A percentile compares a stretch with the other conserved stretches of the same genome.
These are phyloP conservation scores for Populus hybrid DNA, from an alignment of 441 rosid genomes.

Conservation along the genomic window DNA sequence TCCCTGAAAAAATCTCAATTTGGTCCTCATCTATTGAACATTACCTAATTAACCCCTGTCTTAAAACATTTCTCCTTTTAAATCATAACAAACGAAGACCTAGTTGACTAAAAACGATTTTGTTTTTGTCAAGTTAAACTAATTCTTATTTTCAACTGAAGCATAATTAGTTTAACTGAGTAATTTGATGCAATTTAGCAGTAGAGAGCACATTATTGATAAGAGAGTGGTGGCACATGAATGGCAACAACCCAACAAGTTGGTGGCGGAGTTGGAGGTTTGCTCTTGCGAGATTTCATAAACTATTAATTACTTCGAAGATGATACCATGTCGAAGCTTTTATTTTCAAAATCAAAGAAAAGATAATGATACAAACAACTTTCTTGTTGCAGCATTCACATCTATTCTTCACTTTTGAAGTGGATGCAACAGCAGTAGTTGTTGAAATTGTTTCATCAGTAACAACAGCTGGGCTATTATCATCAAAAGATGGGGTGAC, in stretches of 20 bases:
- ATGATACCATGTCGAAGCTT: background rate
- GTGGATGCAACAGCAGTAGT: background rate
- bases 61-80: background rate
- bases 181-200: no score
- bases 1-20: background rate
- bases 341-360: background rate
- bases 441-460: background rate
- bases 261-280: no score
- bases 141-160: no score
- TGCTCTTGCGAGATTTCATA: no score
- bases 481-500: background rate
- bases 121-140: no score
- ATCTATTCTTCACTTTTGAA: slow-evolving; percentile 2
- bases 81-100: background rate
- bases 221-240: no score
- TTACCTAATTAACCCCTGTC: background rate
- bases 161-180: no score
- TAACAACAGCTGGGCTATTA: background rate
- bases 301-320: background rate
- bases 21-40: background rate
- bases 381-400: slow-evolving; percentile 35
- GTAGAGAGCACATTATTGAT: no score
- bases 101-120: background rate
- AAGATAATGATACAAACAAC: slow-evolving; percentile 6
- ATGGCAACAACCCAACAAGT: no score